A percentile compares a stretch with the other conserved stretches of the same genome.
phyloP scores from a whole-genome alignment of 768 basidiomycete genomes.

The Xerocomellus chrysenteron region DNA sequence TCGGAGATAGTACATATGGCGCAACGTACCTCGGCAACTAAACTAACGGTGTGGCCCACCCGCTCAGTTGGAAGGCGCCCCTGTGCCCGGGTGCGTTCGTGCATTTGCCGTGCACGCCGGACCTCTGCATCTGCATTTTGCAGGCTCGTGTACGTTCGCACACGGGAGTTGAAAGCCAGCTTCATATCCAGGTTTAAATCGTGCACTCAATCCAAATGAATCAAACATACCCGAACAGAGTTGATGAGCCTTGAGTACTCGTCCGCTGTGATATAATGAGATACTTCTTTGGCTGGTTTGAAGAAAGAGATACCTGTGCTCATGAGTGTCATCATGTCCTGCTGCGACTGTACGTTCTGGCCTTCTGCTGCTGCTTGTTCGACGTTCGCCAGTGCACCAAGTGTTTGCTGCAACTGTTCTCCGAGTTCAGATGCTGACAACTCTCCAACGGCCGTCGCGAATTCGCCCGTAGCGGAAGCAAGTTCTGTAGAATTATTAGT shows the following conservation, averaged over 20 bases:
- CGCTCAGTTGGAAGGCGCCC: constrained; percentile 71
- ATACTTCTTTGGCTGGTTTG: background rate
- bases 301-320: constrained; percentile 53
- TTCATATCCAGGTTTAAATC: constrained; percentile 28
- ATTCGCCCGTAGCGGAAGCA: constrained; percentile 70
- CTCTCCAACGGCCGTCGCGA: constrained; percentile 67
- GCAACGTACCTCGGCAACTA: constrained; percentile 72
- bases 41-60: constrained; percentile 67
- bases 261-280: constrained; percentile 50
- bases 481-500: constrained; percentile 49
- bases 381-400: constrained; percentile 71
- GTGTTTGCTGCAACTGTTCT: constrained; percentile 65
- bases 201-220: background rate
- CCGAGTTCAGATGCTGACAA: constrained; percentile 77
- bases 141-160: constrained; percentile 80
- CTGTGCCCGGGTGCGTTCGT: constrained; percentile 81
- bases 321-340: constrained; percentile 80
- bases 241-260: constrained; percentile 92
- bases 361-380: constrained; percentile 72
- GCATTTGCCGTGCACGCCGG: constrained; percentile 65
- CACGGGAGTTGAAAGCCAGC: constrained; percentile 86
- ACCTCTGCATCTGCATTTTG: constrained; percentile 77
- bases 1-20: background rate
- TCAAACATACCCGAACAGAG: constrained; percentile 70
- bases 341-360: constrained; percentile 71